Evolutionary conservation across 1,284 basidiomycete genomes (phyloP).

Genomic region (Tylopilus orsonianus): DNA sequence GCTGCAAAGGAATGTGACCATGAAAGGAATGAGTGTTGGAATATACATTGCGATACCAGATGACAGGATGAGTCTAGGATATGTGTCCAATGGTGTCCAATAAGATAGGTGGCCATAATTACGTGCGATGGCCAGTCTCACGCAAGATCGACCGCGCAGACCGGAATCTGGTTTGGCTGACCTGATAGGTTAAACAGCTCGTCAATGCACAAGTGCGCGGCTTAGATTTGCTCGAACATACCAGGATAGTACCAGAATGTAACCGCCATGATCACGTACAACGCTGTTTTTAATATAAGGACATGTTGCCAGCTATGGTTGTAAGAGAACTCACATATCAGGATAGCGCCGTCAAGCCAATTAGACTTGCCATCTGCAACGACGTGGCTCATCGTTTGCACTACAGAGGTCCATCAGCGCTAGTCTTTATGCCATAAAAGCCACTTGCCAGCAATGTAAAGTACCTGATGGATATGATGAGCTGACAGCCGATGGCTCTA

Average conservation of each 20-base stretch:
- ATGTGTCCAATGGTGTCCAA: slow-evolving; percentile 2
- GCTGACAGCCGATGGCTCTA: background rate
- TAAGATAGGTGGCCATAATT: slow-evolving; percentile 6
- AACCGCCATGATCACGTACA: slow-evolving; percentile 42
- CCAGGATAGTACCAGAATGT: slow-evolving; percentile 45
- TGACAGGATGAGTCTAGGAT: slow-evolving; percentile 8
- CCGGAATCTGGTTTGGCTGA: slow-evolving; percentile 23
- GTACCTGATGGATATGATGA: slow-evolving; percentile 36
- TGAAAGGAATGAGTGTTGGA: slow-evolving; percentile 15
- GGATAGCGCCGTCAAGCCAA: slow-evolving; percentile 75
- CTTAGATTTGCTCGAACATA: slow-evolving; percentile 7
- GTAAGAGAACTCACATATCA: slow-evolving; percentile 54
- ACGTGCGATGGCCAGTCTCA: slow-evolving; percentile 5
- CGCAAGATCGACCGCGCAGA: slow-evolving; percentile 13
- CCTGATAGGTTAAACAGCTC: slow-evolving; percentile 11
- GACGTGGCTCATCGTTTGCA: slow-evolving; percentile 80
- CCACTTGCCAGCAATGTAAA: slow-evolving; percentile 37
- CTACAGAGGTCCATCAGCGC: slow-evolving; percentile 28
- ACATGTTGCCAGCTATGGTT: no score
- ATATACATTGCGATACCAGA: slow-evolving; percentile 15
- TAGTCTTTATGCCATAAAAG: background rate
- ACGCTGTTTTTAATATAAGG: slow-evolving; percentile 22
- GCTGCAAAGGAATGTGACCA: slow-evolving; percentile 9
- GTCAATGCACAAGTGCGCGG: slow-evolving; percentile 4
- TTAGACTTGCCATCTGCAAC: slow-evolving; percentile 85